Conservation (phyloP, 2,329 filamentous ascomycete genomes). For the Diplodia scrobiculata region DNA sequence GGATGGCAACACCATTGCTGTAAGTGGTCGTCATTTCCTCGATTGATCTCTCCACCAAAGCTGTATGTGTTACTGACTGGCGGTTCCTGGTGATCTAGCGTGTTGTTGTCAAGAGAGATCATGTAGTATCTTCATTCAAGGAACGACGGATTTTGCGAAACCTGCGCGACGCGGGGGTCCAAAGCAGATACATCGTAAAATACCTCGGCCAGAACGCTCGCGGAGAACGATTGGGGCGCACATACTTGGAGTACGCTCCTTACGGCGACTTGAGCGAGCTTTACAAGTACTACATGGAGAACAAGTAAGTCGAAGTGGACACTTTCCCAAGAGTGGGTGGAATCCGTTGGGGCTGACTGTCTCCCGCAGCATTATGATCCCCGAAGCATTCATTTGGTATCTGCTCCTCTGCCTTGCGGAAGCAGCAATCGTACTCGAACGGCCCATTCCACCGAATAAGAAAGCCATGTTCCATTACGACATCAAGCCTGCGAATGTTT, state of each 20-base stretch:
- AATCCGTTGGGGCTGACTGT: neutral
- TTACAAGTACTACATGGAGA: neutral
- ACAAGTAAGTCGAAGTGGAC: neutral
- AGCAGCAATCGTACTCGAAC: neutral
- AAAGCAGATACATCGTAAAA: constrained; percentile 4
- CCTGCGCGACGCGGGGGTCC: neutral
- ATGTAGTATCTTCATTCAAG: neutral
- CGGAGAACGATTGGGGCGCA: neutral
- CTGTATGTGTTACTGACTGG: neutral
- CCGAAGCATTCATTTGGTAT: constrained; percentile 20
- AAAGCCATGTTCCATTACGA: constrained; percentile 12
- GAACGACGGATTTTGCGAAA: neutral
- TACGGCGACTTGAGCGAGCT: neutral
- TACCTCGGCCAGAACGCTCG: neutral
- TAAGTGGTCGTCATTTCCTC: constrained; percentile 4
- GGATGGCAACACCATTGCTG: neutral
- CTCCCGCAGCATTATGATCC: neutral
- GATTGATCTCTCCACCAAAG: neutral
- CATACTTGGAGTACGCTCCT: constrained; percentile 1
- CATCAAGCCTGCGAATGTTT: constrained; percentile 12
- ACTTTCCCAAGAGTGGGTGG: too few species aligned
- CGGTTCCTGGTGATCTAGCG: neutral
- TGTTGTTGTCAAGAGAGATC: constrained; percentile 19
- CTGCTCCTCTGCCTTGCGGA: constrained; percentile 10
- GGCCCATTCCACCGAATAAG: neutral